Conservation (phyloP, 352 stramenopile species). For the Elongisporangium undulatum region DNA sequence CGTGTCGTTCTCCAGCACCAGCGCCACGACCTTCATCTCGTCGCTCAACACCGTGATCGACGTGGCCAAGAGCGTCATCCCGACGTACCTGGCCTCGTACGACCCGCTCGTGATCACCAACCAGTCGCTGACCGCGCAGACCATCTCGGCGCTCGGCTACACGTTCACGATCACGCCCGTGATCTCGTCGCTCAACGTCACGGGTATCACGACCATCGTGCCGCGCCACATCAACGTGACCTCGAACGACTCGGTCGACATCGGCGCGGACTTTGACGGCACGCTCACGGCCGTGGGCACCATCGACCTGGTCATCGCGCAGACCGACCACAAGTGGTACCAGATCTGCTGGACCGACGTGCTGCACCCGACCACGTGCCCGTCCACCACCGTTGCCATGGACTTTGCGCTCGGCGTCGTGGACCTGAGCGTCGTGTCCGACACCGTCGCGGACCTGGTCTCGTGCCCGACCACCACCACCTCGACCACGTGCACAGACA, state of each 20-base stretch:
- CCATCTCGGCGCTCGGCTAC: constrained; percentile 24
- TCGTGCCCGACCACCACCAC: constrained; percentile 12
- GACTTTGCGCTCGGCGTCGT: constrained; percentile 22
- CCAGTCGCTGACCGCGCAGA: constrained; percentile 13
- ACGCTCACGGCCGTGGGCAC: constrained; percentile 15
- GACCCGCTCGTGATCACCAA: constrained; percentile 24
- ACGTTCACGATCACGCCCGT: constrained; percentile 20
- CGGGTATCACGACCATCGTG: constrained; percentile 21
- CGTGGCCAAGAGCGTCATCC: constrained; percentile 21
- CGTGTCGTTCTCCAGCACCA: background rate
- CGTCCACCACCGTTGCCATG: constrained; percentile 18
- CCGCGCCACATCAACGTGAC: constrained; percentile 30
- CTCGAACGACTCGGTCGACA: constrained; percentile 13
- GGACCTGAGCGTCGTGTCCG: constrained; percentile 16
- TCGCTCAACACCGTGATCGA: constrained; percentile 26
- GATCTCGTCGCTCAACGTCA: constrained; percentile 25
- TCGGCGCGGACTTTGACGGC: constrained; percentile 28
- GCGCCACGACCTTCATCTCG: constrained; percentile 13
- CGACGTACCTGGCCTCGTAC: constrained; percentile 14
- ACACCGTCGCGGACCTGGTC: constrained; percentile 13
- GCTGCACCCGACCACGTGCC: constrained; percentile 20
- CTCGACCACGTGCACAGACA: constrained; percentile 19
- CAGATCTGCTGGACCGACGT: constrained; percentile 42
- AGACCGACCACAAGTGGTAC: constrained; percentile 35
- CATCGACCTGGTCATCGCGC: constrained; percentile 18